These are phyloP conservation scores for Candida frijolesensis DNA, from an alignment of 1,139 yeast genomes.

Conservation along the genomic window DNA sequence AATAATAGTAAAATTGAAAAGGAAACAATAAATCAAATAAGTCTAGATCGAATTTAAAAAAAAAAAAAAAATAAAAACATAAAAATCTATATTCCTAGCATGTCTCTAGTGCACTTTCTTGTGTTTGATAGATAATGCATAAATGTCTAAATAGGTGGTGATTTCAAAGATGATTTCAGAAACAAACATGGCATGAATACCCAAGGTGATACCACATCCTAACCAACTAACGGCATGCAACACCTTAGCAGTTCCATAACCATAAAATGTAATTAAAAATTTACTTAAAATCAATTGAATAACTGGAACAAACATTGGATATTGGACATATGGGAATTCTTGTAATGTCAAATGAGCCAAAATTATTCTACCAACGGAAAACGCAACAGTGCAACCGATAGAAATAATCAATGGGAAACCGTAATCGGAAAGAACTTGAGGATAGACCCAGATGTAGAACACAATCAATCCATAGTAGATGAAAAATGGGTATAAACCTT, in stretches of 20 bases:
- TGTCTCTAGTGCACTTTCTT: constrained; percentile 44
- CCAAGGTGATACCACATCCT: constrained; percentile 75
- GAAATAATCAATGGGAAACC: constrained; percentile 65
- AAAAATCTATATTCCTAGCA: neutral
- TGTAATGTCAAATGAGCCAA: constrained; percentile 85
- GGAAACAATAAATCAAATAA: neutral
- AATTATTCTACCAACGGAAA: constrained; percentile 86
- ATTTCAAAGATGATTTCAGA: constrained; percentile 82
- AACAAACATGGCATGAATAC: constrained; percentile 78
- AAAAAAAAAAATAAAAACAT: neutral
- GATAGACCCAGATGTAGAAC: constrained; percentile 46
- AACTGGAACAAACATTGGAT: constrained; percentile 70
- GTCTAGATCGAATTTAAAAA: neutral
- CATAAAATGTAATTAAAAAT: constrained; percentile 40
- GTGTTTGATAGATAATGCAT: constrained; percentile 83
- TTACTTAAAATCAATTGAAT: constrained; percentile 51
- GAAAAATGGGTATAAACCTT: constrained; percentile 73
- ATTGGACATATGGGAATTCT: constrained; percentile 69
- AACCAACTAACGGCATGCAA: constrained; percentile 60
- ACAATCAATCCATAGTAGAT: constrained; percentile 60
- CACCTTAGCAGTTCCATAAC: constrained; percentile 40
- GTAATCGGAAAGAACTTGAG: constrained; percentile 50
- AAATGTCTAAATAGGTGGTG: constrained; percentile 80
- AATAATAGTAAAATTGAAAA: too few relatives aligned
- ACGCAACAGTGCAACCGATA: constrained; percentile 77